Conservation (phyloP, 768 basidiomycete genomes). For the Agrocybe chaxingu region DNA sequence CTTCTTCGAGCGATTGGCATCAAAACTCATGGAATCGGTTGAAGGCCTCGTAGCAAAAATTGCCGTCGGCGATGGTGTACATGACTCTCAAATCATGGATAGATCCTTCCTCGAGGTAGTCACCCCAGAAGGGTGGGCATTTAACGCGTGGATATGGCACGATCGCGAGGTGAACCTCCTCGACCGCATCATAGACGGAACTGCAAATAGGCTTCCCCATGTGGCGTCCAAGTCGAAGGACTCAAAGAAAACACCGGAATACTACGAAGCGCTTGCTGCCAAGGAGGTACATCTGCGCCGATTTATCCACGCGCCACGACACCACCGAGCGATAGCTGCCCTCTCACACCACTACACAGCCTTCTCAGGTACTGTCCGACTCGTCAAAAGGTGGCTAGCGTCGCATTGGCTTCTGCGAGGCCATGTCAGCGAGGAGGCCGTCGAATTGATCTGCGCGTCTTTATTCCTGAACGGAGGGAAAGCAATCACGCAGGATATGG, state of each 20-base stretch:
- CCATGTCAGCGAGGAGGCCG: conserved; percentile 73
- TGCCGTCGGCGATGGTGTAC: conserved; percentile 48
- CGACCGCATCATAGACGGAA: conserved; percentile 59
- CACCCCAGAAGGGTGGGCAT: conserved; percentile 83
- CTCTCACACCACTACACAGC: conserved; percentile 78
- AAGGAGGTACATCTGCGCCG: conserved; percentile 60
- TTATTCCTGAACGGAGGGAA: conserved; percentile 63
- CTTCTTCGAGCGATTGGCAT: conserved; percentile 80
- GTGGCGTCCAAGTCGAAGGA: conserved; percentile 28
- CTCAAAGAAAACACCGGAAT: conserved; percentile 41
- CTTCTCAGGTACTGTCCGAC: conserved; percentile 79
- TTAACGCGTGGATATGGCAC: conserved; percentile 80
- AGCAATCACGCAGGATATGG: conserved; percentile 26
- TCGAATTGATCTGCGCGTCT: conserved; percentile 82
- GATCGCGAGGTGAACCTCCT: conserved; percentile 81
- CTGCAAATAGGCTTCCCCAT: conserved; percentile 34
- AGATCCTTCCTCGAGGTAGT: conserved; percentile 72
- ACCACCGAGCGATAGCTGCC: conserved; percentile 80
- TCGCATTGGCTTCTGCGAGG: conserved; percentile 81
- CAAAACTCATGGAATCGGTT: conserved; percentile 51
- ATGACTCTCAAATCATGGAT: conserved; percentile 60
- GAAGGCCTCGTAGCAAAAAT: conserved; percentile 55
- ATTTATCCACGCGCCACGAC: conserved; percentile 78
- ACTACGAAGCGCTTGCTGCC: conserved; percentile 54
- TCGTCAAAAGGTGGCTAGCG: conserved; percentile 92